These are phyloP conservation scores for Naganishia sp. DNA, from an alignment of 1,284 basidiomycete genomes.

Conservation along the genomic window DNA sequence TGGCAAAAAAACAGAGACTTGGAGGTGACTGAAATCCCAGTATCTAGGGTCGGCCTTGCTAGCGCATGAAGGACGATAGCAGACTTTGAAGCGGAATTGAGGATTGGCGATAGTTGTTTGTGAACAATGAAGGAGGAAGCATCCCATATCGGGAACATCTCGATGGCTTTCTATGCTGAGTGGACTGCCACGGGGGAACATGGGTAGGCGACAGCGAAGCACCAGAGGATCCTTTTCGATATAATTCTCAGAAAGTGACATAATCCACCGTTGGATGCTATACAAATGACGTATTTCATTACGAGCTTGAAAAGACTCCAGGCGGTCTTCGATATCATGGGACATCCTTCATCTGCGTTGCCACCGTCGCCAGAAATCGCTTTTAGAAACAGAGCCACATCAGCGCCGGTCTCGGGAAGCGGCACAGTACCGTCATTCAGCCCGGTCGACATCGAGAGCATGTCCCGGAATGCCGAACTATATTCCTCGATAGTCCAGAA, in stretches of 20 bases:
- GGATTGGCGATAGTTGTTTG: too few species aligned
- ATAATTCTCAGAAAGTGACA: neutral
- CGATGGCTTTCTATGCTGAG: neutral
- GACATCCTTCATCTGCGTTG: neutral
- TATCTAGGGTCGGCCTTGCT: too few species aligned
- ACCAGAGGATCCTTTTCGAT: neutral
- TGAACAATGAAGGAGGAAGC: neutral
- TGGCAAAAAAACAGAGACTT: too few species aligned
- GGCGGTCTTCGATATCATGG: neutral
- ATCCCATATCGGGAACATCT: neutral
- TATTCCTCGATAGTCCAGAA: too few species aligned
- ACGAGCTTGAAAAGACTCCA: neutral
- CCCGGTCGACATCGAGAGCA: neutral
- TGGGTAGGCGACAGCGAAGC: neutral
- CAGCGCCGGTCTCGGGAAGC: neutral
- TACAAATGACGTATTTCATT: neutral
- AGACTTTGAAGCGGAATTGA: too few species aligned
- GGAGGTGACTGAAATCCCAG: too few species aligned
- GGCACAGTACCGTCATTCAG: neutral
- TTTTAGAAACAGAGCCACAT: neutral
- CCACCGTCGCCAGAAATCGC: neutral
- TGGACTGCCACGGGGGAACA: neutral
- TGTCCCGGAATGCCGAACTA: neutral
- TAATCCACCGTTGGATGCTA: neutral
- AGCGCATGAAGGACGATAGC: too few species aligned